Percentiles rank a stretch among this genome's conserved stretches.
These are phyloP conservation scores for Dendryphion nanum DNA, from an alignment of 2,329 filamentous ascomycete species.

Conservation along the genomic window DNA sequence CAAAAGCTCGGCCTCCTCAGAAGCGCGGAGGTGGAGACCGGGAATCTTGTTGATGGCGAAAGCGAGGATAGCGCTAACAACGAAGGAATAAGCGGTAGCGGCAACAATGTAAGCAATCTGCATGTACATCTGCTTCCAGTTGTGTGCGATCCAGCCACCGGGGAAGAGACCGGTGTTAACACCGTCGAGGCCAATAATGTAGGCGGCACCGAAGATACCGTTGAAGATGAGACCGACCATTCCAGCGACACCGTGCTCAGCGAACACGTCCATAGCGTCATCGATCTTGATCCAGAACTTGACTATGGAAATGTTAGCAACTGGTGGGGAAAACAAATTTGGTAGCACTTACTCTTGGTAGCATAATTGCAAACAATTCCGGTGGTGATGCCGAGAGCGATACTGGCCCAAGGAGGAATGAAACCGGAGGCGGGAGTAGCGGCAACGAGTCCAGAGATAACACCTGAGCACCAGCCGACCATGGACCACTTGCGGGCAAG, in stretches of 20 bases:
- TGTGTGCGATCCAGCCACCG: conserved; percentile 74
- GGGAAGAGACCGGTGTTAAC: conserved; percentile 61
- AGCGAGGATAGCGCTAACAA: conserved; percentile 70
- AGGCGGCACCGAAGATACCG: conserved; percentile 71
- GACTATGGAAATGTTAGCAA: conserved; percentile 41
- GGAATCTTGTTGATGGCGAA: conserved; percentile 73
- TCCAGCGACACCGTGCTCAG: conserved; percentile 82
- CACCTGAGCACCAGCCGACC: conserved; percentile 89
- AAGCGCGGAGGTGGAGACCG: conserved; percentile 75
- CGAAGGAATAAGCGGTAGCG: conserved; percentile 66
- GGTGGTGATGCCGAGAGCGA: conserved; percentile 60
- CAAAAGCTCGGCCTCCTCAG: conserved; percentile 77
- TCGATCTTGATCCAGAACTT: conserved; percentile 78
- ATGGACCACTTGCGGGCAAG: conserved; percentile 93
- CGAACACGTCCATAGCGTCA: conserved; percentile 87
- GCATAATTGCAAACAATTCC: conserved; percentile 77
- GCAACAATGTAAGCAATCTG: conserved; percentile 76
- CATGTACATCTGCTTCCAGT: conserved; percentile 73
- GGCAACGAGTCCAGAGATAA: conserved; percentile 81
- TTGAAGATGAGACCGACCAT: conserved; percentile 79
- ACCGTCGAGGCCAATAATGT: conserved; percentile 73
- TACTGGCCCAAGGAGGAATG: conserved; percentile 66
- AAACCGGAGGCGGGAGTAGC: conserved; percentile 83
- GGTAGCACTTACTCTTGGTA: conserved; percentile 72
- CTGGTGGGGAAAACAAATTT: background rate